These are phyloP conservation scores for Uronychia setigera DNA, from an alignment of 73 alveolate species.

Conservation along the genomic window DNA sequence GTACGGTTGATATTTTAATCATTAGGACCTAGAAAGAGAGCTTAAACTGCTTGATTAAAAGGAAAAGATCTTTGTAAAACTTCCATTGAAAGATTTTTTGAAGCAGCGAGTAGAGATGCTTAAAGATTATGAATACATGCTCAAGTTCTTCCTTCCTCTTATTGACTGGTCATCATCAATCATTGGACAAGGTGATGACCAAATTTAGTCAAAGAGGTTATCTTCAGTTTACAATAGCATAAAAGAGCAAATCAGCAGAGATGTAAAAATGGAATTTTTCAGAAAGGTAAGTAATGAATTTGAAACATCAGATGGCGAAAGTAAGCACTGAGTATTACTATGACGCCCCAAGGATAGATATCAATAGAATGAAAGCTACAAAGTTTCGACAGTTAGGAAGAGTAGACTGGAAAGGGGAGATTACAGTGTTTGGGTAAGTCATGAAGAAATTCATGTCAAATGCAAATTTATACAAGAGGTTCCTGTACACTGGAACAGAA, in stretches of 20 bases:
- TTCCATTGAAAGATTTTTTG: not conserved
- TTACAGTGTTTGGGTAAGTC: not conserved
- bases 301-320: not conserved
- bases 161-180: not conserved
- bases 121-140: not conserved
- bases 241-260: not conserved
- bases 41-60: not conserved
- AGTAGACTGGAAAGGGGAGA: conserved; percentile 1
- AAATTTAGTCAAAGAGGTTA: not conserved
- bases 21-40: not conserved
- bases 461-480: not conserved
- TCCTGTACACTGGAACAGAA: conserved; percentile 17
- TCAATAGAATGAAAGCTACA: not conserved
- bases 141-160: not conserved
- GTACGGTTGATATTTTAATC: not conserved
- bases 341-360: not conserved
- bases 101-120: not conserved
- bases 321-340: not conserved
- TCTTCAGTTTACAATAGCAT: not conserved
- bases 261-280: not conserved
- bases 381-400: not conserved
- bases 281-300: not conserved
- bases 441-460: not conserved
- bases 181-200: not conserved
- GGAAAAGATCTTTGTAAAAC: not conserved